Evolutionary conservation across 306 rosid genomes (phyloP), one percentile per base, ranked within the genome.

Genomic region (Cicer judaicum): DNA sequence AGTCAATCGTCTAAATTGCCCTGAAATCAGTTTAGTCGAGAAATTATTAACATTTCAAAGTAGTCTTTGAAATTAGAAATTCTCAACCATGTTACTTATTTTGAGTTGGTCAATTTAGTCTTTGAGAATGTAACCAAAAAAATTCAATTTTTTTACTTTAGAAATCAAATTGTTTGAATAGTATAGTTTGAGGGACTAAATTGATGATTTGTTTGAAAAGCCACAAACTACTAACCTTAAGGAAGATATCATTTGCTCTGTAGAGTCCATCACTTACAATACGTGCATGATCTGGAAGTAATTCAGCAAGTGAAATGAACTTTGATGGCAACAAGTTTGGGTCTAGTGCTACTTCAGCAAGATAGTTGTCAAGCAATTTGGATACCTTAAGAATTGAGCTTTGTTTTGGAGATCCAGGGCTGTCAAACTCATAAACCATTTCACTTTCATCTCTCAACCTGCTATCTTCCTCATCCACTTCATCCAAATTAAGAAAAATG

Each of bases 251-350:
- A 40, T 77, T 93, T 38, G 98, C 93, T 85, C 98, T 80, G 49
- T 95, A 95, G 66, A 92, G 84, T 54, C 96, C 99, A 84, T 92
- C 99, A 16, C 99, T 92, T 10, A 88, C 83, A 19, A 85, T 64
- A 10, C 99, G 88, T 6, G 99, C 99, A 59, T 95, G 99, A 81
- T 95, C 98, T 6, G 98, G 99, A 72, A 95, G 98, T 34, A 92
- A 82, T 59, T 95, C 99, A 7, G 96, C 87, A 1, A 95, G 87
- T 42, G 88, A 85, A 61, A 87, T 95, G 88, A 92, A 92, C 85
- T 90, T 95, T 12, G 91, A 74, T 13, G 97, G 92, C 80, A 72
- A 61, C 88, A 92, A 75, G 74, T 86, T 92, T 14, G 98, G 44
- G 85, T 95, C 99, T 7, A 95, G 60, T n/a, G 98, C 97, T 7